Evolutionary conservation across 2,329 filamentous ascomycete genomes (phyloP).

Genomic region (Cryphonectria carpinicola): DNA sequence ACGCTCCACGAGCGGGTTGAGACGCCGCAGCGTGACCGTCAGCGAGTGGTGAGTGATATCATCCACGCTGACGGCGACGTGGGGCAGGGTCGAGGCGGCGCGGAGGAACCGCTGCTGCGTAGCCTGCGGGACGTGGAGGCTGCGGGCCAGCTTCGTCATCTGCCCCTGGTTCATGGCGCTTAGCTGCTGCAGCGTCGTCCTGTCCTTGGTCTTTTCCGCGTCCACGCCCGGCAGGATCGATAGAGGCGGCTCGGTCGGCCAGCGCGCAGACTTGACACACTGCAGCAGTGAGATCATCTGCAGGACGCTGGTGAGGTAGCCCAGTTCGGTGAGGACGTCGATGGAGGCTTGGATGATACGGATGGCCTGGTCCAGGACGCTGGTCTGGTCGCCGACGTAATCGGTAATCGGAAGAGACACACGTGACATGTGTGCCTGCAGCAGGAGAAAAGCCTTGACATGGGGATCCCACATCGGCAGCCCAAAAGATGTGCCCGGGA

Average conservation of each 20-base stretch:
- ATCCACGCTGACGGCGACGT: constrained; percentile 65
- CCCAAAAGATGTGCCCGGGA: constrained; percentile 61
- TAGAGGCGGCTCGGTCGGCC: constrained; percentile 80
- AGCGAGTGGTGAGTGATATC: constrained; percentile 66
- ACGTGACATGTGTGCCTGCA: constrained; percentile 94
- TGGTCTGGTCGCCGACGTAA: constrained; percentile 92
- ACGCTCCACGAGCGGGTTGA: constrained; percentile 66
- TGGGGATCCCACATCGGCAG: constrained; percentile 98
- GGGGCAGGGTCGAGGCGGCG: constrained; percentile 68
- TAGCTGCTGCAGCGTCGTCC: constrained; percentile 47
- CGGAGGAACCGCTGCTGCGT: constrained; percentile 57
- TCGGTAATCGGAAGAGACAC: constrained; percentile 93
- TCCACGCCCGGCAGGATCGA: constrained; percentile 79
- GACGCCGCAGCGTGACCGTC: constrained; percentile 65
- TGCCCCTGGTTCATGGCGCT: constrained; percentile 41
- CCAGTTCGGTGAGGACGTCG: constrained; percentile 90
- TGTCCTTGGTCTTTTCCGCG: constrained; percentile 44
- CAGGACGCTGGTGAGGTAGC: constrained; percentile 74
- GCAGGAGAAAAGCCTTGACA: constrained; percentile 90
- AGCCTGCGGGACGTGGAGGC: constrained; percentile 53
- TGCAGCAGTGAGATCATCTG: constrained; percentile 87
- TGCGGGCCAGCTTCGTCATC: constrained; percentile 50
- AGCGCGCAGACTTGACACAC: constrained; percentile 88
- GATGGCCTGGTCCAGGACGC: constrained; percentile 91
- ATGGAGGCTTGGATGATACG: constrained; percentile 96